Conservation (phyloP, 2,329 filamentous ascomycete species). For the Bimuria novae-zelandiae region DNA sequence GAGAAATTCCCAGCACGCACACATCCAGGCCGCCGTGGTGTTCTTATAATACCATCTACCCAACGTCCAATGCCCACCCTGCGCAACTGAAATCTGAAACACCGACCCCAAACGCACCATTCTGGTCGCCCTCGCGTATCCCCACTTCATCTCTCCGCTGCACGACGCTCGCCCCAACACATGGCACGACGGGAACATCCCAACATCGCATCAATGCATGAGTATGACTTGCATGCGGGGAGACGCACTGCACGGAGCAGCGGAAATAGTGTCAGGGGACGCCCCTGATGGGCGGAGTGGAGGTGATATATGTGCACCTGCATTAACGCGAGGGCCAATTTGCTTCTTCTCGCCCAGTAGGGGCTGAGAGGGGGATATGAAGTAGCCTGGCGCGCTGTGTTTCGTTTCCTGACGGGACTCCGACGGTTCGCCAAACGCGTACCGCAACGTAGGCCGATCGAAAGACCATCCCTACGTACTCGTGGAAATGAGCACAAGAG, state of each 20-base stretch:
- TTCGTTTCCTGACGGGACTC: not conserved
- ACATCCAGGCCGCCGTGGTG: too few relatives aligned
- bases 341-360: slow-evolving; percentile 2
- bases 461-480: too few relatives aligned
- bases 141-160: not conserved
- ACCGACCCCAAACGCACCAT: not conserved
- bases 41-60: too few relatives aligned
- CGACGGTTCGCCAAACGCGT: not conserved
- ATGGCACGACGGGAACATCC: not conserved
- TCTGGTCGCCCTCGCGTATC: slow-evolving; percentile 1
- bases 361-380: not conserved
- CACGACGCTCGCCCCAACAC: slow-evolving; percentile 1
- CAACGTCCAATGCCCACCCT: not conserved
- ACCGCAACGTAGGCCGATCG: too few relatives aligned
- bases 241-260: slow-evolving; percentile 1
- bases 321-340: not conserved
- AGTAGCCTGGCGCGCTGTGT: not conserved
- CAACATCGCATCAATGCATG: slow-evolving; percentile 3
- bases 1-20: too few relatives aligned
- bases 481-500: too few relatives aligned
- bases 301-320: not conserved
- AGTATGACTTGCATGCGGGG: not conserved
- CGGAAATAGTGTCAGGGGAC: not conserved
- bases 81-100: not conserved
- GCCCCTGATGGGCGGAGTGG: slow-evolving; percentile 1